These are phyloP conservation scores for Cryptomeria japonica DNA, from an alignment of 75 land plant genomes.

Conservation along the genomic window DNA sequence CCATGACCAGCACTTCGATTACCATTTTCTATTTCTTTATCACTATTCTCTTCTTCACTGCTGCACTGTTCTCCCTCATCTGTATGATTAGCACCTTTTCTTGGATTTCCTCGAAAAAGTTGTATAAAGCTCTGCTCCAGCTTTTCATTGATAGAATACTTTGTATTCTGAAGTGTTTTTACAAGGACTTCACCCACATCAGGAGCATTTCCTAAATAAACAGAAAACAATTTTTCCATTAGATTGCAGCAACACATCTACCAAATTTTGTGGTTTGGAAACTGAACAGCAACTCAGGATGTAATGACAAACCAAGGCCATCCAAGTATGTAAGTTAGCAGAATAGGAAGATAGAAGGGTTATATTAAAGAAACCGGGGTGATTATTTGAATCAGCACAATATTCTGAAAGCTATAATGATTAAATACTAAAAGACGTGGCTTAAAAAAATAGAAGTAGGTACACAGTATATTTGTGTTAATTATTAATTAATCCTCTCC, in stretches of 20 bases:
- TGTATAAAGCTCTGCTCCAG: conserved; percentile 77
- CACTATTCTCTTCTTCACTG: conserved; percentile 17
- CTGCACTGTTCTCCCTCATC: conserved; percentile 8
- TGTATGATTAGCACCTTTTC: not conserved
- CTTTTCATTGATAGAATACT: conserved; percentile 87
- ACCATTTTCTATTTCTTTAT: conserved; percentile 15
- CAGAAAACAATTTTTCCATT: conserved; percentile 12
- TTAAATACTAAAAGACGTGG: not conserved
- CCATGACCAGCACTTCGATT: not conserved
- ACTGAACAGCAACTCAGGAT: not conserved
- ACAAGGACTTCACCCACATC: conserved; percentile 89
- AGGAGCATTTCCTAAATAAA: conserved; percentile 43
- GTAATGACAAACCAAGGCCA: not conserved
- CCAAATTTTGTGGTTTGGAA: not conserved
- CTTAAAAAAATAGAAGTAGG: not conserved
- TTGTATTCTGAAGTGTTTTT: conserved; percentile 88
- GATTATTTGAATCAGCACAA: not conserved
- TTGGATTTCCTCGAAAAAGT: conserved; percentile 54
- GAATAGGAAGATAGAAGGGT: not conserved
- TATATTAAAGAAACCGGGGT: not conserved
- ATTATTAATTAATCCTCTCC: not conserved
- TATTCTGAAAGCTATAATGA: not conserved
- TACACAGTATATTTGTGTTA: not conserved
- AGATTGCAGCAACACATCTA: not conserved
- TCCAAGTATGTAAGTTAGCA: no score